These are phyloP conservation scores for Somion occarium DNA, from an alignment of 1,284 basidiomycete genomes.

Conservation along the genomic window DNA sequence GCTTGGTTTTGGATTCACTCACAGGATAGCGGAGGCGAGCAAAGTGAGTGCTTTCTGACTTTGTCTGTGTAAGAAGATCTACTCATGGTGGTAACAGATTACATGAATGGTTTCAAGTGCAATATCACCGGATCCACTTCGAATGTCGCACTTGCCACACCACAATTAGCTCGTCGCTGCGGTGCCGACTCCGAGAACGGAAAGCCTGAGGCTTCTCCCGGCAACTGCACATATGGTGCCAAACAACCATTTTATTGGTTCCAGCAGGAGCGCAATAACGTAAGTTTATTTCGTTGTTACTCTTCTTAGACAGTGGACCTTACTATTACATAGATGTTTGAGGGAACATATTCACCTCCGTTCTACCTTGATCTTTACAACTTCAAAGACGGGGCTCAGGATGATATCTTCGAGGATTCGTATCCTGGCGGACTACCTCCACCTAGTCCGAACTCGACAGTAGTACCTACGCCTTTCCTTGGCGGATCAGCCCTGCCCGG, in stretches of 20 bases:
- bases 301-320: neutral
- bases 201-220: conserved; percentile 22
- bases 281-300: conserved; percentile 13
- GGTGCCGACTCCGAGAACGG: conserved; percentile 26
- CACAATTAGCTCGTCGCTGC: conserved; percentile 28
- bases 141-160: conserved; percentile 36
- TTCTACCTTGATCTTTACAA: conserved; percentile 58
- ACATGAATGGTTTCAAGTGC: conserved; percentile 79
- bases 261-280: conserved; percentile 37
- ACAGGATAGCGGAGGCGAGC: conserved; percentile 38
- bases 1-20: conserved; percentile 76
- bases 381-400: conserved; percentile 55
- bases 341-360: conserved; percentile 48
- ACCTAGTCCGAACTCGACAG: conserved; percentile 16
- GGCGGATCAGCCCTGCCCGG: neutral
- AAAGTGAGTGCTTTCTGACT: conserved; percentile 29
- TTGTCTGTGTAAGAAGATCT: neutral
- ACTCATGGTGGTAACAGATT: conserved; percentile 34
- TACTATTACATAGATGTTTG: conserved; percentile 42
- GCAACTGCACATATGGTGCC: conserved; percentile 63
- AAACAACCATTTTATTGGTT: conserved; percentile 69
- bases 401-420: conserved; percentile 58
- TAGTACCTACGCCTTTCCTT: conserved; percentile 13
- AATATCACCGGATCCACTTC: conserved; percentile 56
- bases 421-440: conserved; percentile 22